Base-by-base conservation (phyloP, 164 flowering plant genomes). In the Vitis riparia region DNA sequence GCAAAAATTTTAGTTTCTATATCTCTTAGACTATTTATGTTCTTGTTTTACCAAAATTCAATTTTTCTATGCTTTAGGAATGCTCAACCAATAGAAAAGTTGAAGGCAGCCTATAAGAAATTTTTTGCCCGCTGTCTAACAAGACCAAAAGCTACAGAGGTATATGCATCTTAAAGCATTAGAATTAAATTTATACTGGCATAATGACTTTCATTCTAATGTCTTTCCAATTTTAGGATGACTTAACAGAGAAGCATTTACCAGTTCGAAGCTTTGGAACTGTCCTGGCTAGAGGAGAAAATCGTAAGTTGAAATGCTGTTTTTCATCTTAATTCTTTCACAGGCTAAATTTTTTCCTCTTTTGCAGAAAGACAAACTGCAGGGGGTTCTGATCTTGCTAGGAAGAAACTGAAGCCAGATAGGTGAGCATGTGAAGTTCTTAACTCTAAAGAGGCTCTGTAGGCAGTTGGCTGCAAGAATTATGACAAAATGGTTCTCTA, bases 191-290 rank as follows among this genome's bases (percentile, higher is more conserved):
- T 37, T 37, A 37, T 6, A 37, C 44, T 37, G 44, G 6, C 44
- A 37, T 53, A 8, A 8, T 52, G 14, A 16, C 44, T 2, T 67
- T 66, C 3, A 37, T 56, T 32, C 37, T 17, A 2, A 62, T 48
- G 8, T 59, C 16, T 63, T 14, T 67, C 44, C 55, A 59, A 59
- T 50, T 65, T 13, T 71, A 90, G 89, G 90, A 91, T 63, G 88
- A 88, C 27, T 44, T 71, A 16, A 60, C 65, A 6, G 96, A 91
- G 57, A 70, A 79, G 73, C 65, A 55, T 59, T 60, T 77, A 27
- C 91, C 91, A 37, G 78, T 65, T 55, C 79, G 98, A 73, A 89
- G 89, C 79, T 94, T 94, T 83, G 99, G 99, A 74, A 94, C 93
- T 23, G 74, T 88, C 61, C 76, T 95, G 67, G 64, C 87, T 51